Conservation (phyloP, 164 flowering plant species). For the Magnolia changhungtana region DNA sequence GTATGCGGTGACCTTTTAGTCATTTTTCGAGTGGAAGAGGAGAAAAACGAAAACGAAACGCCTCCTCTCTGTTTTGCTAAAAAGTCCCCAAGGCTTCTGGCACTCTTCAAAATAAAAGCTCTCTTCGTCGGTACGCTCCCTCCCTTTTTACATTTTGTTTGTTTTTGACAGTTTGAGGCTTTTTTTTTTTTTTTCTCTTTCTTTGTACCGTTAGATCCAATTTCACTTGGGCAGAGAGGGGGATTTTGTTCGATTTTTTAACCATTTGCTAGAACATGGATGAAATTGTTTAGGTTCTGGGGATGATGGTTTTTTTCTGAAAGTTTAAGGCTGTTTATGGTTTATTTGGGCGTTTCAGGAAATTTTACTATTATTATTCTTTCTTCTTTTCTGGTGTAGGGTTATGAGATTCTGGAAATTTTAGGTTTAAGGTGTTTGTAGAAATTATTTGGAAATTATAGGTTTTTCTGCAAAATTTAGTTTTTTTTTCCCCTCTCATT, state of each 20-base stretch:
- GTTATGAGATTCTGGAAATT: no score
- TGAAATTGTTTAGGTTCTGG: not conserved
- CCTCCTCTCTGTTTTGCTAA: not conserved
- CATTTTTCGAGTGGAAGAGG: no score
- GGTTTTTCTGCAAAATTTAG: no score
- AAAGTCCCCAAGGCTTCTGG: not conserved
- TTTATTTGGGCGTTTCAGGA: not conserved
- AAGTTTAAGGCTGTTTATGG: not conserved
- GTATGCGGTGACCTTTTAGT: no score
- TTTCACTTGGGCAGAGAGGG: not conserved
- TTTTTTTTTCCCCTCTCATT: no score
- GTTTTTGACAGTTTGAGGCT: not conserved
- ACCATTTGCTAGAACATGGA: not conserved
- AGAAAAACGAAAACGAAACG: not conserved
- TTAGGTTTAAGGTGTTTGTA: no score
- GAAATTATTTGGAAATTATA: no score
- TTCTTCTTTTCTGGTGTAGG: no score
- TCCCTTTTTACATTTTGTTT: not conserved
- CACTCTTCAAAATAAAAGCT: not conserved
- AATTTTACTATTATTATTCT: not conserved
- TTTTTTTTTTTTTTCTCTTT: no score
- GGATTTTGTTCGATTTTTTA: not conserved
- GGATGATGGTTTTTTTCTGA: not conserved
- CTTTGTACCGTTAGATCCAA: not conserved
- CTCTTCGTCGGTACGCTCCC: not conserved